Base-by-base conservation (phyloP, 805 yeast species). In the Yarrowia keelungensis region DNA sequence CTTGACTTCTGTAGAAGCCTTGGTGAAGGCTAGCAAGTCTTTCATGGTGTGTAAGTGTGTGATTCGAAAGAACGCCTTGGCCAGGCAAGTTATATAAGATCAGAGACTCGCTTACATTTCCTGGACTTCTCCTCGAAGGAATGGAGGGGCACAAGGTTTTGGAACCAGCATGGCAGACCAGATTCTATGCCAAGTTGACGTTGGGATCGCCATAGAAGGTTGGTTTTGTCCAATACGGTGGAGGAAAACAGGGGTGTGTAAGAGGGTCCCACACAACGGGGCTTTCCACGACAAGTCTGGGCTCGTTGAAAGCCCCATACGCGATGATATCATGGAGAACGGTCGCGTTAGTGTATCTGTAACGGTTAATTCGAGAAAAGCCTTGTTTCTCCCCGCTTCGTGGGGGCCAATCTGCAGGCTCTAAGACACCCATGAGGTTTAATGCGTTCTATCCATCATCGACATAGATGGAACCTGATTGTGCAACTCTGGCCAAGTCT, bases 71-170 rank as follows among this genome's bases (percentile, higher is more conserved):
- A 8, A 35, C 26, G 19, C 32, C 43, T 10, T 43, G 5, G n/a
- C n/a, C 32, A 26, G 32, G 15, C 42, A 14, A 19, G 47, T 39
- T 41, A 54, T 54, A 54, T 54, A 54, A 19, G 35, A 11, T 22
- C 26, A 49, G 39, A 14, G 15, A 4, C 43, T 36, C 42, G 15
- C 26, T 36, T 38, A 16, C 35, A 51, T 51, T 36, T 51, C 58
- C 58, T 50, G 58, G 58, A 38, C 32, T 15, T 36, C 43, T 51
- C 58, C 41, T 36, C 12, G 16, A 22, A 35, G 56, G 59, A 39
- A 53, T 39, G 59, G 59, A 53, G 59, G 59, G 59, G 59, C 45
- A 22, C 45, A 53, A 53, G 59, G 59, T 53, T 53, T 53, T n/a
- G 8, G 26, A 5, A 9, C 26, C 22, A 16, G 41, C 14, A 16